Evolutionary conservation across 2,329 filamentous ascomycete species (phyloP), one percentile per base, ranked within the genome.

Genomic region (Verticillium nubilum): DNA sequence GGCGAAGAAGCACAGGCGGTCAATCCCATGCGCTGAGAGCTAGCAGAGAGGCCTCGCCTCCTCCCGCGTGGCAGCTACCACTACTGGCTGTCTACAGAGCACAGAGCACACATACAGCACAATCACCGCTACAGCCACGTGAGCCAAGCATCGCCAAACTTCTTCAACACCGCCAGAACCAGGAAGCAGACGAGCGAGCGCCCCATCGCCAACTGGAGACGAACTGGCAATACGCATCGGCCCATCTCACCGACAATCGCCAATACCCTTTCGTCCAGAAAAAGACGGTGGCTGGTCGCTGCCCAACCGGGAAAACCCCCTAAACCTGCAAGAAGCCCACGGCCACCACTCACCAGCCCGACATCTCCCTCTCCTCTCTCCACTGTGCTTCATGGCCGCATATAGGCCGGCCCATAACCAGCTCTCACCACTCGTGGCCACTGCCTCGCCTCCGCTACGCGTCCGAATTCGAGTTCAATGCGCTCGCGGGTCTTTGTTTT

Each of bases 351-450:
- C 59, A 47, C 23, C 35, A 61, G 54, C 60, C 58, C 56, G 50
- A 29, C 56, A 59, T 57, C 58, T 54, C 60, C 53, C 60, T 31
- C 27, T 31, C 17, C 31, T 31, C 42, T 53, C 65, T 65, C 67
- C 66, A 67, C 66, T 64, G 67, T 67, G 65, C 67, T 66, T 62
- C 59, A 61, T 62, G 65, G 65, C 64, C 65, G 65, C 65, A 67
- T 65, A 64, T 57, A 56, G 58, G 62, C 60, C 65, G 65, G 63
- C 65, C 65, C 57, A 56, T 61, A 59, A 47, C 61, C 26, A 47
- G 37, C 37, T 47, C 37, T 47, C 37, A 50, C 56, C 37, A 52
- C 28, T 23, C 35, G 37, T 35, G 35, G 37, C 37, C 56, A 52
- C 50, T 33, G 35, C 26, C 42, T 23, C 33, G 54, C 19, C 37